Base-by-base conservation (phyloP, 2,329 filamentous ascomycete genomes). In the Monosporascus sp. region DNA sequence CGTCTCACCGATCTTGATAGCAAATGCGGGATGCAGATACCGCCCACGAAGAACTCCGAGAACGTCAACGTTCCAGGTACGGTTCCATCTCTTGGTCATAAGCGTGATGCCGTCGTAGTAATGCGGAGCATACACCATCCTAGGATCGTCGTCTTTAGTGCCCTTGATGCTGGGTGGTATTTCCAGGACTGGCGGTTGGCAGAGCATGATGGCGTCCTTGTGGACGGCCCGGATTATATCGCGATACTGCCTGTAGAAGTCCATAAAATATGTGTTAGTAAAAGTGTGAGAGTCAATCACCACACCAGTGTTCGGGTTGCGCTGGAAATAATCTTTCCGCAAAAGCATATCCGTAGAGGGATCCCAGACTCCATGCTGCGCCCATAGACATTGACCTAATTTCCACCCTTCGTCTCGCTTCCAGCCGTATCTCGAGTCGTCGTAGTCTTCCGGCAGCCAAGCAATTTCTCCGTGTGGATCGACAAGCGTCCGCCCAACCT, bases 1-100 rank as follows among this genome's bases (percentile, higher is more conserved):
- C 3, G 85, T 89, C 74, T 97, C 93, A 47, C 94, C 94, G 47
- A 99, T 78, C 65, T 92, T 94, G 68, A 99, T 87, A 3, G 90
- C 94, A 66, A 99, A 93, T 1, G 90, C 90, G 14, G 94, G 94
- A 22, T 87, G 88, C 60, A 89, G 77, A 65, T 99, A 99, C 59
- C 86, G 87, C 14, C 94, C 94, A 46, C 94, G 86, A 44, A 99
- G 76, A 15, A 99, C 83, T 2, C 94, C 94, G 49, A 99, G 84
- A 5, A 99, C 90, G 67, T 99, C 94, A 7, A 99, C 88, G 61
- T 99, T 99, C 88, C 94, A 99, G 17, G 88, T 85, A 39, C 92
- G 88, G 67, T 97, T 99, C 94, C 94, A 99, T 70, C 96, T 96
- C 73, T 99, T 99, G 14, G 90, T 97, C 81, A 99, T 89, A 4